Evolutionary conservation across 768 basidiomycete genomes (phyloP), one percentile per base, ranked within the genome.

Genomic region (Sporobolomyces roseus): DNA sequence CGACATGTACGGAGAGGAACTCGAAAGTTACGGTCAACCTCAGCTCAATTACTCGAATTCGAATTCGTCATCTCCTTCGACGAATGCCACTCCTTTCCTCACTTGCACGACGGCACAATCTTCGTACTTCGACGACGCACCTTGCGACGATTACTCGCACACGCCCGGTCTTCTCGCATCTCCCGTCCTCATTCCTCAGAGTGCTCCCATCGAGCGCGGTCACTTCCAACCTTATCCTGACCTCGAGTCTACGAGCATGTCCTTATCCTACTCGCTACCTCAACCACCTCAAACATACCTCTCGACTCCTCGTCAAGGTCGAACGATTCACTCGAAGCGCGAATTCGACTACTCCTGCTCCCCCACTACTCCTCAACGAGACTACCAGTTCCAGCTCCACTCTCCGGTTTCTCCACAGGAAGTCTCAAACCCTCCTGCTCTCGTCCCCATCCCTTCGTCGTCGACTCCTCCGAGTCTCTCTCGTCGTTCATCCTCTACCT

Each of bases 171-270:
- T 58, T 32, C 61, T 68, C 61, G 67, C 61, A 10, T 59, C 67
- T 16, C 61, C 67, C 2, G 36, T 63, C 41, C 41, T 50, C 12
- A 36, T 68, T 25, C 55, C 61, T 2, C 46, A 45, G 7, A 45
- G 38, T 13, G 67, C 67, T 2, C 67, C 67, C 2, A 19, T 68
- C 49, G 49, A 63, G n/a, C 54, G 48, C 2, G 67, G 67, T 2
- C 55, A 35, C 19, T 68, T 68, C 55, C 33, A 63, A 27, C 67
- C 61, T 3, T 68, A 68, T 55, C 67, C 67, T 0, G 52, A 63
- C 14, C 10, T 52, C 21, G 49, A 29, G 0, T 63, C 61, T 12
- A 13, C 56, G 7, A 7, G 13, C 16, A 68, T 68, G 67, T 21
- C 38, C 1, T 9, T 58, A 29, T 58, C 61, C 30, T 49, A 63